Conservation (phyloP, 2,329 filamentous ascomycete genomes). For the Penicillium capsulatum region DNA sequence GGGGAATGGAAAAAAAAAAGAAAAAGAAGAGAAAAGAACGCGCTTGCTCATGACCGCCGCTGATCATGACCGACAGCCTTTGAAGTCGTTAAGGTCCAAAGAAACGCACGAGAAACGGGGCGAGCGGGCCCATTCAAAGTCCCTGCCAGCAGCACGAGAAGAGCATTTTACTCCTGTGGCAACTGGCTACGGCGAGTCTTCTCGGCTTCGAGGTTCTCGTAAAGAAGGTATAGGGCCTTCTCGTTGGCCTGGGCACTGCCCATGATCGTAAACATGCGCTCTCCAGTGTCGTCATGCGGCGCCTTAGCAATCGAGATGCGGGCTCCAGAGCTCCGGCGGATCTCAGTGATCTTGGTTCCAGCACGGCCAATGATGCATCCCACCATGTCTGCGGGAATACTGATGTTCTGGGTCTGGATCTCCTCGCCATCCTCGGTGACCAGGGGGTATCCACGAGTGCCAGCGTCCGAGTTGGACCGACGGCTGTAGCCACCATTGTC, state of each 20-base stretch:
- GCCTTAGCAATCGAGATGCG: conserved; percentile 97
- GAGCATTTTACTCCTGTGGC: conserved; percentile 51
- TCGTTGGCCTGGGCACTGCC: conserved; percentile 91
- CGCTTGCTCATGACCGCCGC: conserved; percentile 28
- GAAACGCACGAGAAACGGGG: conserved; percentile 19
- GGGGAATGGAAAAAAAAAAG: conserved; percentile 7
- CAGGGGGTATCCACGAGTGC: conserved; percentile 73
- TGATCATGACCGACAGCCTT: conserved; percentile 30
- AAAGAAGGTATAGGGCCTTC: conserved; percentile 89
- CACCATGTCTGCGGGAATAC: conserved; percentile 99
- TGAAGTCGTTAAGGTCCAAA: conserved; percentile 26
- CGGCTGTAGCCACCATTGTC: conserved; percentile 72
- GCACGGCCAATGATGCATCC: conserved; percentile 96
- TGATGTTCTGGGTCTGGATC: conserved; percentile 98
- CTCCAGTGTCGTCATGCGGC: conserved; percentile 92
- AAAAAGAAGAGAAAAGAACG: conserved; percentile 20
- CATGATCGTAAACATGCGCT: conserved; percentile 99
- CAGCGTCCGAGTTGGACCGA: conserved; percentile 78
- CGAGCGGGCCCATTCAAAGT: conserved; percentile 18
- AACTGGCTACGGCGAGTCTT: conserved; percentile 95
- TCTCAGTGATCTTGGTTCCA: conserved; percentile 97
- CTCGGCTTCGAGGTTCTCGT: conserved; percentile 98
- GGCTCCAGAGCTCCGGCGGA: conserved; percentile 91
- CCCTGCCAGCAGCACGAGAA: conserved; percentile 10
- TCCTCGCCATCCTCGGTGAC: conserved; percentile 96